Percentiles rank a stretch among this genome's conserved stretches.
These are phyloP conservation scores for Phytophthora europaea DNA, from an alignment of 352 stramenopile genomes.

Conservation along the genomic window DNA sequence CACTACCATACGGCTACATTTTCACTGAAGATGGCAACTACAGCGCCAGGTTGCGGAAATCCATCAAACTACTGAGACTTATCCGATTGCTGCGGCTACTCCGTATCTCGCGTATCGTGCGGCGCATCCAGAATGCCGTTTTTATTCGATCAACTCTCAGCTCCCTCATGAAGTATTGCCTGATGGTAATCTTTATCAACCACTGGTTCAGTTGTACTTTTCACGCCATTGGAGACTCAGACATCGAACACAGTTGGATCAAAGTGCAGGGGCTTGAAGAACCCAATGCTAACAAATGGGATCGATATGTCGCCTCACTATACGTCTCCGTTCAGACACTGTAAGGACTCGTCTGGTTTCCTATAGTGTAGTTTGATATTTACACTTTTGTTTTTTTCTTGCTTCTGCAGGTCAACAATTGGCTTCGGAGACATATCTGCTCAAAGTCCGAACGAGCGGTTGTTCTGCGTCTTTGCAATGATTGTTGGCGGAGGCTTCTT, in stretches of 20 bases:
- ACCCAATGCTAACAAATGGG: slow-evolving; percentile 47
- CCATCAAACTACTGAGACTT: slow-evolving; percentile 69
- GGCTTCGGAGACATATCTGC: slow-evolving; percentile 65
- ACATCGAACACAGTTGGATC: slow-evolving; percentile 58
- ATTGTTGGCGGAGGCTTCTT: slow-evolving; percentile 77
- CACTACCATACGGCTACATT: slow-evolving; percentile 62
- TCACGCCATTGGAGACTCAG: slow-evolving; percentile 52
- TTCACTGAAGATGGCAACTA: slow-evolving; percentile 34
- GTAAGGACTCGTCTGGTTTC: slow-evolving; percentile 37
- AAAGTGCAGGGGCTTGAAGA: slow-evolving; percentile 45
- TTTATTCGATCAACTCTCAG: slow-evolving; percentile 81
- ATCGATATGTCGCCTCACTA: slow-evolving; percentile 73
- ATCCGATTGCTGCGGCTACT: slow-evolving; percentile 71
- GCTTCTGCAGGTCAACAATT: slow-evolving; percentile 57
- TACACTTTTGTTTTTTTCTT: neutral
- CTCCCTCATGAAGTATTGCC: slow-evolving; percentile 71
- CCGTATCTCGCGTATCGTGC: slow-evolving; percentile 74
- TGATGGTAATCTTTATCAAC: slow-evolving; percentile 75
- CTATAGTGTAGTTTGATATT: neutral
- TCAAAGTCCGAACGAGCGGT: slow-evolving; percentile 60
- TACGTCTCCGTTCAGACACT: slow-evolving; percentile 82
- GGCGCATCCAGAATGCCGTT: slow-evolving; percentile 72
- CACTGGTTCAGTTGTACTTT: slow-evolving; percentile 83
- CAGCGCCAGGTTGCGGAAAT: slow-evolving; percentile 46
- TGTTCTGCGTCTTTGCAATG: slow-evolving; percentile 83